Base-by-base conservation (phyloP, 495 filamentous ascomycete species). In the Aspergillus sparsus region DNA sequence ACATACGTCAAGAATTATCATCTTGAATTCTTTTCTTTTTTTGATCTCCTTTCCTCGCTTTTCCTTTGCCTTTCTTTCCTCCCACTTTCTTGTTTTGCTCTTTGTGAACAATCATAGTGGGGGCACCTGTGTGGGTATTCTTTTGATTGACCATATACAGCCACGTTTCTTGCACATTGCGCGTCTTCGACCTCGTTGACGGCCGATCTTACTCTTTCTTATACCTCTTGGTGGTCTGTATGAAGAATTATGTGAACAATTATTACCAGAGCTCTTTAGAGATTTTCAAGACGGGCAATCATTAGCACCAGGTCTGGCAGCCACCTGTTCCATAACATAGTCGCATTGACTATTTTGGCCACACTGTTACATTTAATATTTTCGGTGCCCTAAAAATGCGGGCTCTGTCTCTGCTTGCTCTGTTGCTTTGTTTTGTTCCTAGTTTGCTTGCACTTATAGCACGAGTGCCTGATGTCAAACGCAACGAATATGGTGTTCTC, bases 101-200 rank as follows among this genome's bases (percentile, higher is more conserved):
- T 11, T 27, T 60, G 51, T 47, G 21, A 51, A 53, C 45, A 52
- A 60, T 59, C 45, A 56, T 63, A 59, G 66, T 65, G 62, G 60
- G 49, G 44, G 33, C 50, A 4, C 7, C 27, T 7, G 41, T 32
- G 44, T 35, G 41, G 21, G 55, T 49, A 49, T 55, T 37, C 31
- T 35, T 63, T 52, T 57, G 54, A 57, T 49, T 49, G 21, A 32
- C 50, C 3, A 27, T 33, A 46, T 31, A 41, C 53, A 55, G 51
- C 51, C 64, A 67, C 65, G 61, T 64, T 67, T 62, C 18, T 50
- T 37, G 13, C 21, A 11, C 52, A n/a, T 63, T 61, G 60, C 55
- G 53, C 47, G 51, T 57, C 41, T 16, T 53, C 41, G 36, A 31
- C 41, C 8, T 53, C n/a, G 6, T 41, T 55, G 53, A 18, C 35